These are phyloP conservation scores for Allodekkera sacchari DNA, from an alignment of 805 yeast genomes.

Conservation along the genomic window DNA sequence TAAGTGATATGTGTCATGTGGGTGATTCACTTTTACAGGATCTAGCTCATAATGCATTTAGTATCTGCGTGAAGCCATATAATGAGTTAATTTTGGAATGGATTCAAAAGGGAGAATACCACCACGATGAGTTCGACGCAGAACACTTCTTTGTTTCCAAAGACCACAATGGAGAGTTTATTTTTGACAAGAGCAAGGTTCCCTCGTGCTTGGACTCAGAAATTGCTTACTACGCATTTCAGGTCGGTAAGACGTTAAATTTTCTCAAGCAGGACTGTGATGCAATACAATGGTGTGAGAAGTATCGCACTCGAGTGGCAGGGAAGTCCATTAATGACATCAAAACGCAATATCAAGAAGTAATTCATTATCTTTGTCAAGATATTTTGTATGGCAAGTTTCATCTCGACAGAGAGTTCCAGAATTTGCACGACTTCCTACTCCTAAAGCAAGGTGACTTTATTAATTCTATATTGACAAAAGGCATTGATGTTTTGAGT, in stretches of 20 bases:
- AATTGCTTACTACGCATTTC: conserved; percentile 39
- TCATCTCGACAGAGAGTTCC: conserved; percentile 44
- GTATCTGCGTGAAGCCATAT: conserved; percentile 48
- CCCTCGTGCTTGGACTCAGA: conserved; percentile 37
- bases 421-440: conserved; percentile 54
- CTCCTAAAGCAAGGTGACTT: conserved; percentile 78
- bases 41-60: conserved; percentile 36
- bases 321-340: conserved; percentile 14
- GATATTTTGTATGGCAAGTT: conserved; percentile 40
- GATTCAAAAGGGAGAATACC: conserved; percentile 60
- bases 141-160: conserved; percentile 52
- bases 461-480: conserved; percentile 51
- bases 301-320: conserved; percentile 4
- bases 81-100: conserved; percentile 52
- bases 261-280: conserved; percentile 60
- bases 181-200: conserved; percentile 22
- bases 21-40: conserved; percentile 53
- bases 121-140: conserved; percentile 28
- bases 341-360: conserved; percentile 40
- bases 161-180: neutral
- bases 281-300: conserved; percentile 50
- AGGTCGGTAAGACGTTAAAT: conserved; percentile 64
- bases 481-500: conserved; percentile 44
- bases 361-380: conserved; percentile 40
- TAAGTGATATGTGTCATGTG: conserved; percentile 42